Conservation (phyloP, 441 rosid genomes). For the Iberis amara region DNA sequence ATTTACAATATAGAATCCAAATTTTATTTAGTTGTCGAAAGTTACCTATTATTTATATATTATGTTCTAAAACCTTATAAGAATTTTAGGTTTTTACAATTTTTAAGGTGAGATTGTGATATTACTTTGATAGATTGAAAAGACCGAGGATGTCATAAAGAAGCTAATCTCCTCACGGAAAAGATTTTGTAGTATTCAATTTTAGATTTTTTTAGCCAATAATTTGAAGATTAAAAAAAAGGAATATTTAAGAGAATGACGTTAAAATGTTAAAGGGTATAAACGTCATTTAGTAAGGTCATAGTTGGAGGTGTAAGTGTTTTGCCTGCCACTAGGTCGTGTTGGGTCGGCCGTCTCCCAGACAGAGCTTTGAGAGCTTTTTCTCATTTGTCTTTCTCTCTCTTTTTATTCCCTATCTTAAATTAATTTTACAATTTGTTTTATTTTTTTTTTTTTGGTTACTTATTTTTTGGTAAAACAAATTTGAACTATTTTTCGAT, state of each 20-base stretch:
- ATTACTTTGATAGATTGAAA: slow-evolving; percentile 8
- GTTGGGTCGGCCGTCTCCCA: slow-evolving; percentile 35
- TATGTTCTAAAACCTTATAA: too few relatives aligned
- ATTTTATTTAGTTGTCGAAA: neutral
- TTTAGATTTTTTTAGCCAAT: neutral
- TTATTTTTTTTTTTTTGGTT: too few relatives aligned
- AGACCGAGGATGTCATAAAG: slow-evolving; percentile 19
- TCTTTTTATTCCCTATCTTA: neutral
- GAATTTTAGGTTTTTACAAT: neutral
- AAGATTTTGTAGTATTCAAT: slow-evolving; percentile 14
- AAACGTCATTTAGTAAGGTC: slow-evolving; percentile 4
- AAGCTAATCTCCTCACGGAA: slow-evolving; percentile 21
- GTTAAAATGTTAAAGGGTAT: slow-evolving; percentile 19
- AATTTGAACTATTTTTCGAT: too few relatives aligned
- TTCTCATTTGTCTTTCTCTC: slow-evolving; percentile 27
- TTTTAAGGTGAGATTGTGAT: neutral
- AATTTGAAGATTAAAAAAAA: neutral
- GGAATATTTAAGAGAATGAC: neutral
- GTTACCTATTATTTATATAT: too few relatives aligned
- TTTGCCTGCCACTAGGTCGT: slow-evolving; percentile 31
- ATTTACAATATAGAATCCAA: too few relatives aligned
- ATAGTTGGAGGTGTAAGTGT: slow-evolving; percentile 30
- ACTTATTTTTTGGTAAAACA: too few relatives aligned
- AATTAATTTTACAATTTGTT: too few relatives aligned
- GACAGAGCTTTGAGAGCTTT: slow-evolving; percentile 28